Base-by-base conservation (phyloP, 164 flowering plant species). In the Euptelea pleiosperma region DNA sequence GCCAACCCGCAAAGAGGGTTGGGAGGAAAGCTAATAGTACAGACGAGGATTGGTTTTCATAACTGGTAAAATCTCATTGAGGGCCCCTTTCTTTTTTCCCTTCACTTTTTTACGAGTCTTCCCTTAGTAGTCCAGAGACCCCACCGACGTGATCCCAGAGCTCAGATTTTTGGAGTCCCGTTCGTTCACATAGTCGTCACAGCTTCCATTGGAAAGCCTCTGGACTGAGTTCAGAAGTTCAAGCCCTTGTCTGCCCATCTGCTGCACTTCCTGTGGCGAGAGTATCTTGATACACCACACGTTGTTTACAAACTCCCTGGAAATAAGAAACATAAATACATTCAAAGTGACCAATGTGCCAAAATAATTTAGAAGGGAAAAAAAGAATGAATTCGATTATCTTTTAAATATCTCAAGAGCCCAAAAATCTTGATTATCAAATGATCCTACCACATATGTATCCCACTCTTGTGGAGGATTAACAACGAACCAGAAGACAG, bases 261-360 rank as follows among this genome's bases (percentile, higher is more conserved):
- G 79, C 67, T 82, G 93, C 71, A 85, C 85, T 64, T 90, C 97
- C 36, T 80, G 83, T 0, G 86, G 96, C 8, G 97, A 90, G 18
- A 90, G 86, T 60, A 90, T 90, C 66, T 87, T 87, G 66, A 90
- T 90, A 56, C 83, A 87, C 89, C 82, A 84, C 24, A 87, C 97
- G 52, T 73, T 82, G 73, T 79, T 87, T 30, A 90, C 95, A 55
- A 91, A 91, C 67, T 91, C 96, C 87, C 97, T 91, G 89, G 9
- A 58, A 11, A 44, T 18, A 55, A 44, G 2, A n/a, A 46, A 28
- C 22, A 51, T 28, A 16, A 22, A 15, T 51, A n/a, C n/a, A n/a
- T n/a, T n/a, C n/a, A n/a, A n/a, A n/a, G n/a, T n/a, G n/a, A n/a
- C n/a, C n/a, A n/a, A n/a, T n/a, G n/a, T n/a, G n/a, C n/a, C n/a